Conservation (phyloP, 768 basidiomycete species). For the Suillus alpinus region DNA sequence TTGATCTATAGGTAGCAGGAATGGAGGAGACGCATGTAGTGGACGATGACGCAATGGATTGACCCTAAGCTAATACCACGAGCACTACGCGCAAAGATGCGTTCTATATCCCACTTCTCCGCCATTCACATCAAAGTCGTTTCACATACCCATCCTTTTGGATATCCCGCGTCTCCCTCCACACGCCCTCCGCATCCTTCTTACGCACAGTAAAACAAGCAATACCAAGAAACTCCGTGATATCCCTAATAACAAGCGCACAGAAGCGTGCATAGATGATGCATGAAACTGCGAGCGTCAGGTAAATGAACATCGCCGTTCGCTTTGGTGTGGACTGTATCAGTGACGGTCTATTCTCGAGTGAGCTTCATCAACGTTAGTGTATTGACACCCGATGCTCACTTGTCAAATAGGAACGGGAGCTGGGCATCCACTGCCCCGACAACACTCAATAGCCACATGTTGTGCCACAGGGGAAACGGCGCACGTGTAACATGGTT, state of each 20-base stretch:
- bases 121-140: constrained; percentile 10
- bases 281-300: constrained; percentile 67
- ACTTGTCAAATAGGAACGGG: constrained; percentile 66
- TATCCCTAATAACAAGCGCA: constrained; percentile 77
- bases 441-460: constrained; percentile 80
- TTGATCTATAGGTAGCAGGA: too few species aligned
- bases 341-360: constrained; percentile 51
- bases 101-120: not conserved
- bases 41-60: not conserved
- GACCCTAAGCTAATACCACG: not conserved
- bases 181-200: constrained; percentile 68
- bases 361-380: constrained; percentile 12
- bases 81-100: not conserved
- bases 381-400: constrained; percentile 16
- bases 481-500: constrained; percentile 83
- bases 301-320: constrained; percentile 69
- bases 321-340: constrained; percentile 66
- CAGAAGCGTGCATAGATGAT: constrained; percentile 76
- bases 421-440: constrained; percentile 84
- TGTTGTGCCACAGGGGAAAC: constrained; percentile 85
- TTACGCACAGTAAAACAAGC: constrained; percentile 93
- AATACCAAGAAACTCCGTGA: constrained; percentile 90
- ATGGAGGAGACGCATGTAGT: too few species aligned
- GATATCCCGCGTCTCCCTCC: constrained; percentile 40
- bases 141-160: constrained; percentile 25